Evolutionary conservation across 805 yeast species (phyloP), one percentile per base, ranked within the genome.

Genomic region (Saccharomycopsis fibuligera): DNA sequence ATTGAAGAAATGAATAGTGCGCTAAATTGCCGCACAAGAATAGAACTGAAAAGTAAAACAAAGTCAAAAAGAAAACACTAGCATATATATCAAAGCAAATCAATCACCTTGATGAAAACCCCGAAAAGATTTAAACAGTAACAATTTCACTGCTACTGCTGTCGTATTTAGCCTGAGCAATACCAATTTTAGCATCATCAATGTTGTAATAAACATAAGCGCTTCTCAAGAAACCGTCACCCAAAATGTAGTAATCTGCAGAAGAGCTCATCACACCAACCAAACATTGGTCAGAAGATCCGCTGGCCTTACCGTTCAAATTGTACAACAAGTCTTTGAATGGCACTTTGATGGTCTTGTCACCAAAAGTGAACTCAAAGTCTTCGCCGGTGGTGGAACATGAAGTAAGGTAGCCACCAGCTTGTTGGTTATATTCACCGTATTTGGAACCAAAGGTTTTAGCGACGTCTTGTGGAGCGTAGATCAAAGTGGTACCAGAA

Each of bases 201-300:
- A 78, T 58, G 60, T 79, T 81, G 52, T 69, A 80, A 39, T 77
- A 81, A 37, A 73, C 67, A 56, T 79, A 79, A 1, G 76, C 76
- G 24, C 71, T 62, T 52, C 75, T 67, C 53, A 80, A 59, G 62
- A 80, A 74, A 5, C 73, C 65, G 59, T 77, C 82, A 46, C 84
- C 85, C n/a, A 78, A 60, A 8, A 72, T 69, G 49, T 68, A 62
- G 4, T 63, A 53, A 27, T 65, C 65, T 48, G 62, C 65, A 35
- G 63, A 65, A 5, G 68, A 57, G 3, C 61, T 53, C 29, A 64
- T 53, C 5, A 76, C 53, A 6, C 76, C 79, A 40, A 78, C 56
- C 5, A 69, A 71, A 64, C 83, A 78, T n/a, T 19, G n/a, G 38
- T 43, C 57, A 33, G 14, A 16, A 4, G 36, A 16, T 5, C 22